Evolutionary conservation across 805 yeast genomes (phyloP).

Genomic region (Candida broadrunensis): DNA sequence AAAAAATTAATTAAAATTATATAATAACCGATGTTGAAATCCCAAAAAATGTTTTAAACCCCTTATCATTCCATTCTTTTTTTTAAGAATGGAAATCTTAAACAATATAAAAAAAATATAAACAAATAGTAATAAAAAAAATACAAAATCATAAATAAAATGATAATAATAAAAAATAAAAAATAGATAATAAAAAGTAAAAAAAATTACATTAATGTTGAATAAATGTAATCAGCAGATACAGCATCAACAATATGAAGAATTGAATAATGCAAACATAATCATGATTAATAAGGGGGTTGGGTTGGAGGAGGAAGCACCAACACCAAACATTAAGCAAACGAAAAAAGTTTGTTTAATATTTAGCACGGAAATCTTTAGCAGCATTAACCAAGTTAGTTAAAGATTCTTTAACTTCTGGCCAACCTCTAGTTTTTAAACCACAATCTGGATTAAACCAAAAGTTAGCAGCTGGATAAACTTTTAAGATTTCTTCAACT

Average conservation of each 20-base stretch:
- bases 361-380: slow-evolving; percentile 69
- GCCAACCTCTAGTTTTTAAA: slow-evolving; percentile 99
- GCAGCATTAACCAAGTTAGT: slow-evolving; percentile 99
- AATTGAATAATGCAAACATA: slow-evolving; percentile 39
- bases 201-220: slow-evolving; percentile 47
- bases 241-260: slow-evolving; percentile 37
- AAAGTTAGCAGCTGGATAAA: slow-evolving; percentile 96
- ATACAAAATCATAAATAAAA: slow-evolving; percentile 9
- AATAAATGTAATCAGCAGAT: slow-evolving; percentile 40
- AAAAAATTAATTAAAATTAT: background rate
- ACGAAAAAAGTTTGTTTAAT: slow-evolving; percentile 16
- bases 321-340: no score
- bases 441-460: slow-evolving; percentile 99
- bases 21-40: slow-evolving; percentile 46
- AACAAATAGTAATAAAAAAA: slow-evolving; percentile 8
- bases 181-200: slow-evolving; percentile 14
- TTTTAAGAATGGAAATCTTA: slow-evolving; percentile 3
- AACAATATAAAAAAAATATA: slow-evolving; percentile 6
- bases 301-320: no score
- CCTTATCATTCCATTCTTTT: slow-evolving; percentile 12
- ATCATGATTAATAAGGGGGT: slow-evolving; percentile 2
- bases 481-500: slow-evolving; percentile 91
- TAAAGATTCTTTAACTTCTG: slow-evolving; percentile 90
- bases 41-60: slow-evolving; percentile 38
- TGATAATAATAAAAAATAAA: slow-evolving; percentile 11